Evolutionary conservation across 2,329 filamentous ascomycete genomes (phyloP).

Genomic region (Beauveria brongniartii): DNA sequence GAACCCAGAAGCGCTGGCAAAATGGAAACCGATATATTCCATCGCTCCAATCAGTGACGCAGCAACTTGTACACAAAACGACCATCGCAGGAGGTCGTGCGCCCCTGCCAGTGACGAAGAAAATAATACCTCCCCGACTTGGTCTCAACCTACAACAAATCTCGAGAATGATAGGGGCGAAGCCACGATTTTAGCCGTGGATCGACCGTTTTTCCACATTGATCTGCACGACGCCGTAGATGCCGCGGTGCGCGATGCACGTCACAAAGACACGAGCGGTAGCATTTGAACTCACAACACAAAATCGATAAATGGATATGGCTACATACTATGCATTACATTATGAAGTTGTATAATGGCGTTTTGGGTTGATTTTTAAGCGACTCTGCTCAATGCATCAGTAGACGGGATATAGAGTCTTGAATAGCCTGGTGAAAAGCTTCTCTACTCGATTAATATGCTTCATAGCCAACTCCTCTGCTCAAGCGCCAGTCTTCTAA

Average conservation of each 20-base stretch:
- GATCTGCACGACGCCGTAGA: conserved; percentile 36
- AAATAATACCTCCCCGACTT: conserved; percentile 4
- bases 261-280: conserved; percentile 16
- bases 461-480: too few relatives aligned
- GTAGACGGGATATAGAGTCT: neutral
- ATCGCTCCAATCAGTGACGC: conserved; percentile 20
- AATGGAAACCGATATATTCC: conserved; percentile 27
- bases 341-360: conserved; percentile 1
- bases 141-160: neutral
- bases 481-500: too few relatives aligned
- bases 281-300: neutral
- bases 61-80: neutral
- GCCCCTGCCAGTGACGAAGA: conserved; percentile 13
- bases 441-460: neutral
- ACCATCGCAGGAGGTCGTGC: neutral
- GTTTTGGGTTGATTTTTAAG: neutral
- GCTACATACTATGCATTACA: neutral
- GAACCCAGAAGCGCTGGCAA: conserved; percentile 19
- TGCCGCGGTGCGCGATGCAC: conserved; percentile 23
- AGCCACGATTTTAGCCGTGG: conserved; percentile 29
- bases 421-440: neutral
- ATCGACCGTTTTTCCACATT: conserved; percentile 40
- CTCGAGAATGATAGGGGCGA: neutral
- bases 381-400: neutral
- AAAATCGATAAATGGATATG: neutral